Conservation (phyloP, 441 rosid genomes). For the Viola pubescens region DNA sequence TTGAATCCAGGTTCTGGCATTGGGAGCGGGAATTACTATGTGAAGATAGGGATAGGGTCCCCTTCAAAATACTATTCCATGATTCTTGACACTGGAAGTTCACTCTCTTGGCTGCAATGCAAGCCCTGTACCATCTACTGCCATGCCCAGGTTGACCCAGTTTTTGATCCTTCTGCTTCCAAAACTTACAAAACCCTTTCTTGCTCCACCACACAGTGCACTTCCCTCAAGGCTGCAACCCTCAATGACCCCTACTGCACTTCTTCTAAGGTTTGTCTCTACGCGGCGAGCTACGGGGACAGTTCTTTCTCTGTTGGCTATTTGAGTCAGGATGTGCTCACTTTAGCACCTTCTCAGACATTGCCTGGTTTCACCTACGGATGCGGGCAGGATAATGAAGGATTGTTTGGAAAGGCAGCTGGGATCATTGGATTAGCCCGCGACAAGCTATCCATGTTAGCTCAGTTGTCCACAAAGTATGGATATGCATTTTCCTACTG, state of each 20-base stretch:
- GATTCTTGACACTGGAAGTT: conserved; percentile 43
- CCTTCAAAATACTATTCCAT: conserved; percentile 34
- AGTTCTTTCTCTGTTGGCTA: conserved; percentile 34
- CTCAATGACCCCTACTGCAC: conserved; percentile 19
- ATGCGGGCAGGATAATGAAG: conserved; percentile 37
- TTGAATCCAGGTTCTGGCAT: conserved; percentile 23
- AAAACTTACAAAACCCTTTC: conserved; percentile 22
- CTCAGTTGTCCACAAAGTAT: conserved; percentile 22
- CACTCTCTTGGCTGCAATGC: conserved; percentile 46
- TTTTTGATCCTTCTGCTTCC: conserved; percentile 33
- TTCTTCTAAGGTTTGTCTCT: conserved; percentile 14
- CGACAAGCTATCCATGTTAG: conserved; percentile 31
- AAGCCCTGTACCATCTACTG: conserved; percentile 31
- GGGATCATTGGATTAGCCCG: conserved; percentile 42
- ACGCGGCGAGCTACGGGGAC: conserved; percentile 42
- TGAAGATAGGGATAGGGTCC: conserved; percentile 35
- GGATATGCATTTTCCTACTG: conserved; percentile 42
- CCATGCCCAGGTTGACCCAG: conserved; percentile 33
- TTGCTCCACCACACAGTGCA: conserved; percentile 29
- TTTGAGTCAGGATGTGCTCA: conserved; percentile 33
- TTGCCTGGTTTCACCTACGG: conserved; percentile 32
- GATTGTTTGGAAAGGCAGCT: conserved; percentile 32
- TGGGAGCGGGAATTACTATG: conserved; percentile 32
- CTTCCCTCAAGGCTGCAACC: conserved; percentile 19
- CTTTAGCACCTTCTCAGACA: conserved; percentile 23